phyloP scores from a whole-genome alignment of 441 rosid species.

The Corymbia calophylla region DNA sequence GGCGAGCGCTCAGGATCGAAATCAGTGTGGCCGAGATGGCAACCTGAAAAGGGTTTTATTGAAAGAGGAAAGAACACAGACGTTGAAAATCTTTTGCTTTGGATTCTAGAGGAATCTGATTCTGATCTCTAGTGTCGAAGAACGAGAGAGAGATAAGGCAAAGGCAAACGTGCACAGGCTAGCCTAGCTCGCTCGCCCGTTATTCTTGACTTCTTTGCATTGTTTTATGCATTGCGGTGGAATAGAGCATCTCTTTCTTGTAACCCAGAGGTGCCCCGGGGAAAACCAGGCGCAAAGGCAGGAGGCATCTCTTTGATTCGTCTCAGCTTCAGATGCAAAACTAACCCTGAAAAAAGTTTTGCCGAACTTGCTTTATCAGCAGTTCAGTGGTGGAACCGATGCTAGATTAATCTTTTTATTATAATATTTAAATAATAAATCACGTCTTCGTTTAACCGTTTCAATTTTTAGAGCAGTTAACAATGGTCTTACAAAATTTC shows the following conservation, averaged over 20 bases:
- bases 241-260: slow-evolving; percentile 3
- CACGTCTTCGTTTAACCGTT: no score
- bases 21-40: not conserved
- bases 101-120: slow-evolving; percentile 25
- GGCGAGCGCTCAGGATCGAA: not conserved
- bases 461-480: no score
- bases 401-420: not conserved
- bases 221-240: not conserved
- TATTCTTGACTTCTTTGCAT: slow-evolving; percentile 19
- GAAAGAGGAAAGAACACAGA: not conserved
- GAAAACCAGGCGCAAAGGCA: not conserved
- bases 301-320: not conserved
- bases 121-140: not conserved
- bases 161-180: not conserved
- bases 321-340: not conserved
- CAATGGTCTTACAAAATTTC: no score
- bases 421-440: no score
- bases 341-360: not conserved
- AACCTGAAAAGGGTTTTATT: not conserved
- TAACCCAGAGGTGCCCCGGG: not conserved
- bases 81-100: not conserved
- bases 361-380: not conserved
- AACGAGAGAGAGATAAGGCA: not conserved
- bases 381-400: not conserved
- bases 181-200: not conserved